Evolutionary conservation across 306 rosid species (phyloP).

Genomic region (Cucurbita pepo): DNA sequence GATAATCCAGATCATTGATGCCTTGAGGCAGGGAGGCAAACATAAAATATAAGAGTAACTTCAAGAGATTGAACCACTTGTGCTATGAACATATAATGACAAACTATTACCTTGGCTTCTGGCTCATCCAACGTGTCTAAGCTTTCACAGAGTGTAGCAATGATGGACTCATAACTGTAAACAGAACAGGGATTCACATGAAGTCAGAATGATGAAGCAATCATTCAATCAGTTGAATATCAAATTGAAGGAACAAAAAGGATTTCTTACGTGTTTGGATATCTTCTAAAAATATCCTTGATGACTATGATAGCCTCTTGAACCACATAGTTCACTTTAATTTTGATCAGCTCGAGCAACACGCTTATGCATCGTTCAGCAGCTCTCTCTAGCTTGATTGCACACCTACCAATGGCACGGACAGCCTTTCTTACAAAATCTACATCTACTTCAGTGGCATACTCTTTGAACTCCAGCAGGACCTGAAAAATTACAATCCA

Average conservation of each 20-base stretch:
- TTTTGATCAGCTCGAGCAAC: conserved; percentile 95
- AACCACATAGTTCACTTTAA: conserved; percentile 95
- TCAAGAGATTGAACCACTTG: neutral
- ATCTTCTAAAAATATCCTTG: conserved; percentile 98
- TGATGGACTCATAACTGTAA: conserved; percentile 87
- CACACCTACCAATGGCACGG: conserved; percentile 99
- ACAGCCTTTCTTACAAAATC: conserved; percentile 97
- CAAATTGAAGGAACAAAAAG: neutral
- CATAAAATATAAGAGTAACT: neutral
- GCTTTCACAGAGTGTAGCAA: conserved; percentile 97
- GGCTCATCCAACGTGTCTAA: conserved; percentile 97
- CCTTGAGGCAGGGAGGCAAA: conserved; percentile 23
- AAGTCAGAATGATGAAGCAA: conserved; percentile 7
- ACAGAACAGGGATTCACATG: conserved; percentile 4
- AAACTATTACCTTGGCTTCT: conserved; percentile 78
- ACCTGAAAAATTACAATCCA: conserved; percentile 37
- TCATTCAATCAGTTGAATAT: neutral
- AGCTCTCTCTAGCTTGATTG: conserved; percentile 95
- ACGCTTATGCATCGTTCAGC: conserved; percentile 99
- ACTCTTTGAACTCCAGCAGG: conserved; percentile 89
- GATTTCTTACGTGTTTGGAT: conserved; percentile 80
- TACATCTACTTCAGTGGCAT: conserved; percentile 98
- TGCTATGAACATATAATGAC: neutral
- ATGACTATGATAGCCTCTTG: conserved; percentile 99
- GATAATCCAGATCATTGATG: conserved; percentile 99